A percentile compares a stretch with the other conserved stretches of the same genome.
Conservation (phyloP, 805 yeast genomes). For the Suhomyces vadensis region DNA sequence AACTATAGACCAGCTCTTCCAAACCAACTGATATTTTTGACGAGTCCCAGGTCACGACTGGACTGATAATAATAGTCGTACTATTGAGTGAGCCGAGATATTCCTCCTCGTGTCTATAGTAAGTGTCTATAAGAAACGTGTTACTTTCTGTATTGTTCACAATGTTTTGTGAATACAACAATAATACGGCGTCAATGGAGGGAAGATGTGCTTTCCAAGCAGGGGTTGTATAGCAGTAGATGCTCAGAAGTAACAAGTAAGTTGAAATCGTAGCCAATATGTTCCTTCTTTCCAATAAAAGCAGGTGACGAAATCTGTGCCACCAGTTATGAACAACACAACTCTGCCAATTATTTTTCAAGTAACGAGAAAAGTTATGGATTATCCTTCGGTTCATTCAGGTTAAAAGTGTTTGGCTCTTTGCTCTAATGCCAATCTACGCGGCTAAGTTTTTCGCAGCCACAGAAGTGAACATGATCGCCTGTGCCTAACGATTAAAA, state of each 20-base stretch:
- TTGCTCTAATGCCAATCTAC: no score
- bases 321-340: no score
- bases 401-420: no score
- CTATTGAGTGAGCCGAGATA: neutral
- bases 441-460: conserved; percentile 4
- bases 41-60: neutral
- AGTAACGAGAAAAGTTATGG: no score
- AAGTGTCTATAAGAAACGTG: neutral
- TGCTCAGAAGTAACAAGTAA: neutral
- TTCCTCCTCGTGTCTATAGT: neutral
- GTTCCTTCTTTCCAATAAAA: no score
- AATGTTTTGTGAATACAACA: neutral
- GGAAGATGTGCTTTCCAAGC: neutral
- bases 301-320: no score
- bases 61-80: neutral
- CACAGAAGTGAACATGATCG: no score
- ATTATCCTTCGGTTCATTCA: no score
- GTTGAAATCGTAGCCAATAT: neutral
- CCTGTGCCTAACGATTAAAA: no score
- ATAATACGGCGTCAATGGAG: neutral
- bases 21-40: neutral
- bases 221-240: neutral
- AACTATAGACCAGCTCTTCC: neutral
- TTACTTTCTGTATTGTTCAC: no score
- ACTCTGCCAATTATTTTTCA: no score